These are phyloP conservation scores for Isochrysis galbana DNA, from an alignment of 78 protist species.

Conservation along the genomic window DNA sequence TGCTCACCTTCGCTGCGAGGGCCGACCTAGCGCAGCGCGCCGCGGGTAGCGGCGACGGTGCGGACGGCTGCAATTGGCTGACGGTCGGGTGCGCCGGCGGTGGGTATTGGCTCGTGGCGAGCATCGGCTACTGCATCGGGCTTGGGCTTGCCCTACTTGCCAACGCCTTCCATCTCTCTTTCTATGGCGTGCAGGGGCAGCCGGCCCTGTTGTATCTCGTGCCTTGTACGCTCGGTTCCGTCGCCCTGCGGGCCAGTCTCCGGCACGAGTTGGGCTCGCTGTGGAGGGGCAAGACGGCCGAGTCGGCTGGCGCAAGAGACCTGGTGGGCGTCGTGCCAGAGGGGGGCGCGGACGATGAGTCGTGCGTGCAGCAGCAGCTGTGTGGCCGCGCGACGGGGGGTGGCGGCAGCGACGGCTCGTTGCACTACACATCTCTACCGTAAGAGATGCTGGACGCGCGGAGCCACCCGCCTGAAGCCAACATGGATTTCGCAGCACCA, in stretches of 20 bases:
- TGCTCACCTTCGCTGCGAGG: constrained; percentile 10
- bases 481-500: too few species aligned
- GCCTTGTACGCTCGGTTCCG: constrained; percentile 31
- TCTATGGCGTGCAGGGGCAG: constrained; percentile 33
- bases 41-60: background rate
- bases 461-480: too few species aligned
- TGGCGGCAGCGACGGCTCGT: too few species aligned
- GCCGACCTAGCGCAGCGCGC: background rate
- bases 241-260: background rate
- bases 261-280: background rate
- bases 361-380: too few species aligned
- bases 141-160: background rate
- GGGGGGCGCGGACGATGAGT: too few species aligned
- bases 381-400: too few species aligned
- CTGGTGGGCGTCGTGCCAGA: too few species aligned
- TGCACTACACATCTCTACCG: too few species aligned
- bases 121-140: background rate
- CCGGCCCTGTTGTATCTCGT: constrained; percentile 53
- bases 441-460: too few species aligned
- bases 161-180: background rate
- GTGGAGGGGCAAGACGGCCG: background rate
- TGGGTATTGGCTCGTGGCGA: background rate
- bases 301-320: too few species aligned
- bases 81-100: background rate
- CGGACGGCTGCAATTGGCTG: background rate